Percentiles rank a stretch among this genome's conserved stretches.
phyloP scores from a whole-genome alignment of 1,284 basidiomycete species.

The Ustilago xerochloae region DNA sequence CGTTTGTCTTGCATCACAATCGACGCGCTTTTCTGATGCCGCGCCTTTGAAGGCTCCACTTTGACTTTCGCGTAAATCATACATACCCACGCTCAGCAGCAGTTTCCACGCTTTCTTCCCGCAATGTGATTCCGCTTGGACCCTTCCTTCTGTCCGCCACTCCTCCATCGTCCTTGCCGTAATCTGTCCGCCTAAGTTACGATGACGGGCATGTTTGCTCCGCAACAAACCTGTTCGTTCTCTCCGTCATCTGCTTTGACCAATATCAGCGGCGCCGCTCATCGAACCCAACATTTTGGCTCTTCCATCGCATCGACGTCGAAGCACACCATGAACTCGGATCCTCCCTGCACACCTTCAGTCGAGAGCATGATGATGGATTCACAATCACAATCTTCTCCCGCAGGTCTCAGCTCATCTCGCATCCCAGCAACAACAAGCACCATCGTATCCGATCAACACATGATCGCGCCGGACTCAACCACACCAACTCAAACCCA shows the following conservation, averaged over 20 bases:
- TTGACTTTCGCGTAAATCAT: constrained; percentile 21
- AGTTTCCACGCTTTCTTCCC: not conserved
- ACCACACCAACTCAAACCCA: not conserved
- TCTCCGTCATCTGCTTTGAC: too few relatives aligned
- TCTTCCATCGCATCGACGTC: too few relatives aligned
- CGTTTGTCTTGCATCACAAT: not conserved
- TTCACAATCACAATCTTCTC: not conserved
- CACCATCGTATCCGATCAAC: too few relatives aligned
- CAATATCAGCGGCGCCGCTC: too few relatives aligned
- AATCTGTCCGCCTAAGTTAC: too few relatives aligned
- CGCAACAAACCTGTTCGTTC: constrained; percentile 6
- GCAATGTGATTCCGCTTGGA: constrained; percentile 11
- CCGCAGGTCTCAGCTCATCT: not conserved
- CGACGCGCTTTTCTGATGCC: too few relatives aligned
- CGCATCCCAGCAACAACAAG: not conserved
- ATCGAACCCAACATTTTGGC: too few relatives aligned
- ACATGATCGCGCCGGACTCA: too few relatives aligned
- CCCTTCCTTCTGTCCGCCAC: not conserved
- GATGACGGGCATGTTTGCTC: constrained; percentile 16
- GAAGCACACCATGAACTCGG: not conserved
- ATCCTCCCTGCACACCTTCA: not conserved
- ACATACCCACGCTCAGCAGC: not conserved
- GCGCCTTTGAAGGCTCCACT: constrained; percentile 1
- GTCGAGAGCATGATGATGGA: not conserved
- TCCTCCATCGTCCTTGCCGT: too few relatives aligned